A percentile compares a stretch with the other conserved stretches of the same genome.
Conservation (phyloP, 2,329 filamentous ascomycete genomes). For the Cladophialophora bantiana region DNA sequence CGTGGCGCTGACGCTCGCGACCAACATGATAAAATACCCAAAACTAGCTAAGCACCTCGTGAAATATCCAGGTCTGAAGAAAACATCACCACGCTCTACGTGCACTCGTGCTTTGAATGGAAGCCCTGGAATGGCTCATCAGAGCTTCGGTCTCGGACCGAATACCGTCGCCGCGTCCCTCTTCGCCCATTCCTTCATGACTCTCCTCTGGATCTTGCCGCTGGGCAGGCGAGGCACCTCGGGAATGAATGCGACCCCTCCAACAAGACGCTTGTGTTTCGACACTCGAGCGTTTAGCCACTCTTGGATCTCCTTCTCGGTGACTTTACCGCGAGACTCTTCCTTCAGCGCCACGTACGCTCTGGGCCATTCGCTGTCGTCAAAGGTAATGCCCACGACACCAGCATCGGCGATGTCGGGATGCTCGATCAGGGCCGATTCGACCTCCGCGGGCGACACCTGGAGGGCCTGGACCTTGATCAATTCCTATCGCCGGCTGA, state of each 20-base stretch:
- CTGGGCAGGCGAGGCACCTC: slow-evolving; percentile 58
- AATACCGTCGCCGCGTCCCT: slow-evolving; percentile 42
- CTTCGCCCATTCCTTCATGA: slow-evolving; percentile 46
- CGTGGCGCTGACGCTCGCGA: neutral
- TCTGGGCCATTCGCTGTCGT: slow-evolving; percentile 43
- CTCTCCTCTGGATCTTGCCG: slow-evolving; percentile 56
- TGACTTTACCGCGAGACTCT: slow-evolving; percentile 13
- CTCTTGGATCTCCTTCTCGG: slow-evolving; percentile 25
- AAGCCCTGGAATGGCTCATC: neutral
- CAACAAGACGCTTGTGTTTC: slow-evolving; percentile 44
- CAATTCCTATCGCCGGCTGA: slow-evolving; percentile 46
- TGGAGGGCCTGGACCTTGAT: slow-evolving; percentile 61
- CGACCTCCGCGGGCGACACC: slow-evolving; percentile 57
- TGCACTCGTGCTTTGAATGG: neutral
- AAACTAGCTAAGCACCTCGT: slow-evolving; percentile 46
- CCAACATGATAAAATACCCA: neutral
- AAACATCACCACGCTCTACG: neutral
- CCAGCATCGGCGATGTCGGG: slow-evolving; percentile 54
- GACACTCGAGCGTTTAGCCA: slow-evolving; percentile 50
- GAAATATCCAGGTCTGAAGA: slow-evolving; percentile 49
- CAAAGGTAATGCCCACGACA: slow-evolving; percentile 53
- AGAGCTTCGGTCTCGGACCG: neutral
- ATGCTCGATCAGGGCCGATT: slow-evolving; percentile 53
- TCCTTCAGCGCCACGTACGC: slow-evolving; percentile 53
- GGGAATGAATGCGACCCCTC: slow-evolving; percentile 56